Evolutionary conservation across 805 yeast genomes (phyloP).

Genomic region (Starmera quercuum): DNA sequence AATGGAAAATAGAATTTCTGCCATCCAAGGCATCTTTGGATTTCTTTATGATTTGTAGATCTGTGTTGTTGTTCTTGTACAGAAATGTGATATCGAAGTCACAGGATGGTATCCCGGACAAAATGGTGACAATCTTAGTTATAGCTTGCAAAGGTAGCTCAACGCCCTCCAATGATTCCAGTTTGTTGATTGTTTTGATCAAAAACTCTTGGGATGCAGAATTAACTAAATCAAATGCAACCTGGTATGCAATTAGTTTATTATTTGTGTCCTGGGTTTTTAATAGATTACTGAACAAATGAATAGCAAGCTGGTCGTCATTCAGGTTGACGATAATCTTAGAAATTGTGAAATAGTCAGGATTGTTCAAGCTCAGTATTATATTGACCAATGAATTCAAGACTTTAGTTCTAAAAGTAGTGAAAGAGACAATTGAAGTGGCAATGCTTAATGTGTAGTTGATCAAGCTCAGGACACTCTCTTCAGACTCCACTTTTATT

Average conservation of each 20-base stretch:
- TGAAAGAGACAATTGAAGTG: conserved; percentile 56
- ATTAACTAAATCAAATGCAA: conserved; percentile 89
- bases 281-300: conserved; percentile 57
- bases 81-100: conserved; percentile 87
- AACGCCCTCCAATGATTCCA: conserved; percentile 20
- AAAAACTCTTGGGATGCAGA: conserved; percentile 88
- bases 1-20: conserved; percentile 87
- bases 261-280: conserved; percentile 29
- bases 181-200: conserved; percentile 41
- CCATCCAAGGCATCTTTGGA: conserved; percentile 82
- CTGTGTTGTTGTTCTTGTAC: conserved; percentile 81
- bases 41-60: conserved; percentile 70
- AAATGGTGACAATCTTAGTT: conserved; percentile 52
- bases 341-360: conserved; percentile 78
- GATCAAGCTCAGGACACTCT: conserved; percentile 45
- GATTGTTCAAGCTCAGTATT: conserved; percentile 47
- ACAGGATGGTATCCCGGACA: conserved; percentile 90
- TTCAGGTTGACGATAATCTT: conserved; percentile 86
- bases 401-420: conserved; percentile 58
- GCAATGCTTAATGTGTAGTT: conserved; percentile 72
- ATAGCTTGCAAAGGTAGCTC: conserved; percentile 20
- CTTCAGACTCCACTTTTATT: conserved; percentile 36
- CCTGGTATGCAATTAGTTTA: conserved; percentile 73
- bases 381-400: conserved; percentile 56
- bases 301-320: conserved; percentile 62